Evolutionary conservation across 345 rosid genomes (phyloP).

Genomic region (Hevea brasiliensis): DNA sequence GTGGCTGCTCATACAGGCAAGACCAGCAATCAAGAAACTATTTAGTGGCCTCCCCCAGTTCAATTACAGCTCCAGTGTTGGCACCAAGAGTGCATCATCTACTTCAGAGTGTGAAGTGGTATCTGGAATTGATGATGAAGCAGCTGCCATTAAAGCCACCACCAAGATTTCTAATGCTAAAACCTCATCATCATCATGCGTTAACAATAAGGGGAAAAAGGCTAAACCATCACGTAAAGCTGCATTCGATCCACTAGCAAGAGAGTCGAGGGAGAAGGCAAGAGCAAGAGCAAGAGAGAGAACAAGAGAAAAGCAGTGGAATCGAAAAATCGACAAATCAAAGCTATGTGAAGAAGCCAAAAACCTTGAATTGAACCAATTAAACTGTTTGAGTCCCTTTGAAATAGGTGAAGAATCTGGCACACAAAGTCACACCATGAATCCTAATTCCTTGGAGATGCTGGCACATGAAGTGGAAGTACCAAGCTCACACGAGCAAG

Average conservation of each 20-base stretch:
- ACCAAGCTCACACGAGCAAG: constrained; percentile 6
- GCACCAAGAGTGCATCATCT: constrained; percentile 38
- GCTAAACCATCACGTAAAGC: constrained; percentile 34
- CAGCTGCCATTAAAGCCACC: constrained; percentile 8
- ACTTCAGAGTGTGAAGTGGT: constrained; percentile 49
- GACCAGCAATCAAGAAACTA: constrained; percentile 55
- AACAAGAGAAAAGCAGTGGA: constrained; percentile 46
- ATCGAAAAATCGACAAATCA: constrained; percentile 21
- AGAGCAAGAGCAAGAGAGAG: constrained; percentile 74
- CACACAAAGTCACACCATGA: constrained; percentile 9
- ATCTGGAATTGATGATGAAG: constrained; percentile 27
- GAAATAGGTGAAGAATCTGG: constrained; percentile 22
- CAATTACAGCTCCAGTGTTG: constrained; percentile 8
- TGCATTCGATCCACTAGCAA: constrained; percentile 31
- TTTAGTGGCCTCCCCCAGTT: constrained; percentile 12
- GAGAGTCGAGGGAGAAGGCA: constrained; percentile 57
- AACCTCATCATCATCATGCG: constrained; percentile 1
- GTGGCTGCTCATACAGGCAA: constrained; percentile 70
- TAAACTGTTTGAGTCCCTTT: constrained; percentile 17
- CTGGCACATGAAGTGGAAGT: constrained; percentile 19
- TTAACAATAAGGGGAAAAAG: constrained; percentile 26
- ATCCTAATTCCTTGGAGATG: constrained; percentile 10
- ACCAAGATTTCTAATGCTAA: constrained; percentile 16
- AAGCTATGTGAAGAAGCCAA: constrained; percentile 8
- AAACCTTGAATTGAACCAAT: constrained; percentile 21